These are phyloP conservation scores for Cladosporium sp. DNA, from an alignment of 2,329 filamentous ascomycete species.

Conservation along the genomic window DNA sequence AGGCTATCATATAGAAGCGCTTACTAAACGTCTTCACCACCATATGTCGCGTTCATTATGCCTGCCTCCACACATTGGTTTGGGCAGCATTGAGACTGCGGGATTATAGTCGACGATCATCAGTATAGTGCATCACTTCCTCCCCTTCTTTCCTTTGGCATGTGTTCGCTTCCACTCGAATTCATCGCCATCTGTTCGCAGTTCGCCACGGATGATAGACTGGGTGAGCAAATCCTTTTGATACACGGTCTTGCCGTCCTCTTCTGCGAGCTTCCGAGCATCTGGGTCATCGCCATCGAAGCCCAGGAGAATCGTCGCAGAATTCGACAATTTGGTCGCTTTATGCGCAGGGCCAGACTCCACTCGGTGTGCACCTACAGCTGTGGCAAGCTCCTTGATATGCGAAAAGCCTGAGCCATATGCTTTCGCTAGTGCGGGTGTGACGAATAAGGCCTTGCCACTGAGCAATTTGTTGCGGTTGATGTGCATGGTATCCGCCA, in stretches of 20 bases:
- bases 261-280: conserved; percentile 29
- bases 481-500: conserved; percentile 26
- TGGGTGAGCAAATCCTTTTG: conserved; percentile 41
- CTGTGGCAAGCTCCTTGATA: conserved; percentile 36
- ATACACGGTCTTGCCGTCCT: conserved; percentile 35
- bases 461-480: conserved; percentile 45
- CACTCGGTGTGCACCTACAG: conserved; percentile 35
- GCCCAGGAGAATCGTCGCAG: conserved; percentile 36
- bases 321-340: background rate
- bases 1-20: too few species aligned
- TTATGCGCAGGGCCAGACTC: conserved; percentile 19
- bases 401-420: conserved; percentile 36
- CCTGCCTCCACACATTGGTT: too few species aligned
- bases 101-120: background rate
- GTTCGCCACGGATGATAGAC: conserved; percentile 40
- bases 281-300: conserved; percentile 34
- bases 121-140: background rate
- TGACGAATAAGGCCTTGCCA: conserved; percentile 48
- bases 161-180: conserved; percentile 14
- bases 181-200: conserved; percentile 39
- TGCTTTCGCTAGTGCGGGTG: conserved; percentile 34
- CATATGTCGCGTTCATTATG: too few species aligned
- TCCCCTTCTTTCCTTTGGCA: conserved; percentile 2
- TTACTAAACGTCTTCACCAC: too few species aligned
- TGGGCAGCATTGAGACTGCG: too few species aligned